phyloP scores from a whole-genome alignment of 2,329 filamentous ascomycete species.

The Bipolaris cookei region DNA sequence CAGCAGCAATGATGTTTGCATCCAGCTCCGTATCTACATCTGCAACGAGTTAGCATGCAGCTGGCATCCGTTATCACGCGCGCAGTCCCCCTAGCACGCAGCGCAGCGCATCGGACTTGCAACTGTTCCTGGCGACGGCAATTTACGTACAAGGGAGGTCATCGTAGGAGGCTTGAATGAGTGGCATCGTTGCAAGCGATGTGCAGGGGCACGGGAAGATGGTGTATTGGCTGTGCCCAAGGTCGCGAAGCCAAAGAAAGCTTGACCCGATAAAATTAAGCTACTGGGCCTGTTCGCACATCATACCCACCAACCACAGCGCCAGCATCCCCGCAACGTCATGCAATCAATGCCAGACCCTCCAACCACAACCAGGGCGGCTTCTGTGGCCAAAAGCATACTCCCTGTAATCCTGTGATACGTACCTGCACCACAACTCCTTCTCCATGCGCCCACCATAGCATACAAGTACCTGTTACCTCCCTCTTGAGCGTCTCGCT shows the following conservation, averaged over 20 bases:
- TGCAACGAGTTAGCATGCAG: constrained; percentile 50
- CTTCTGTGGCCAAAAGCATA: constrained; percentile 1
- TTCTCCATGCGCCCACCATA: constrained; percentile 7
- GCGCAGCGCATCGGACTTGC: constrained; percentile 62
- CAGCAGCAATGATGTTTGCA: constrained; percentile 66
- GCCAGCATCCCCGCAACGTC: constrained; percentile 21
- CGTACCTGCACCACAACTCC: background rate
- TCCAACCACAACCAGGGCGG: background rate
- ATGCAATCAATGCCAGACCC: constrained; percentile 3
- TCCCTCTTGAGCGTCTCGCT: constrained; percentile 13
- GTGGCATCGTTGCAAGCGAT: constrained; percentile 61
- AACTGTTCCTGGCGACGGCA: constrained; percentile 49
- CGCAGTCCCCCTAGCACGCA: constrained; percentile 3
- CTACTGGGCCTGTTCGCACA: constrained; percentile 7
- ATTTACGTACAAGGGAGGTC: constrained; percentile 74
- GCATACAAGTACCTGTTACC: constrained; percentile 6
- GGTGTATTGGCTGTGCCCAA: constrained; percentile 13
- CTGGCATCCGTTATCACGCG: constrained; percentile 3
- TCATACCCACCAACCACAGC: constrained; percentile 20
- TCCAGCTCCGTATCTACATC: constrained; percentile 82
- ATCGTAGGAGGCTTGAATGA: constrained; percentile 74
- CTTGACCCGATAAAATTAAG: constrained; percentile 20
- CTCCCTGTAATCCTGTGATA: background rate
- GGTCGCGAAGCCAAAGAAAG: constrained; percentile 16
- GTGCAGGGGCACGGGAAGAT: constrained; percentile 23